Percentiles rank a stretch among this genome's conserved stretches.
These are phyloP conservation scores for Citrus inodora DNA, from an alignment of 345 rosid genomes.

Conservation along the genomic window DNA sequence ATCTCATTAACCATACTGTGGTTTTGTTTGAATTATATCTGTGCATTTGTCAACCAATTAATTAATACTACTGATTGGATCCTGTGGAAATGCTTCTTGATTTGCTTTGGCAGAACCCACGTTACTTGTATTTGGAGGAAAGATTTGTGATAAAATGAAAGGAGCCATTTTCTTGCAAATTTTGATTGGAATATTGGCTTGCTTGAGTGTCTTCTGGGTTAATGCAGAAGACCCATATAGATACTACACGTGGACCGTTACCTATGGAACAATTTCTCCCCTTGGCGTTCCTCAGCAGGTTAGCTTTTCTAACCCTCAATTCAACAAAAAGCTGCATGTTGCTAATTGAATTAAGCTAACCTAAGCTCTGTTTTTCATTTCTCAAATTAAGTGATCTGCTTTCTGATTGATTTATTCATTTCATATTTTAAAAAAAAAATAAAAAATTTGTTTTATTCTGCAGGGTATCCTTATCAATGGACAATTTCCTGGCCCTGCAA, in stretches of 20 bases:
- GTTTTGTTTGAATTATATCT: too few species aligned
- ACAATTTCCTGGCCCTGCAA: slow-evolving; percentile 83
- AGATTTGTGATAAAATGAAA: slow-evolving; percentile 26
- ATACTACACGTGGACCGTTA: slow-evolving; percentile 59
- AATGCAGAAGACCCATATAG: slow-evolving; percentile 58
- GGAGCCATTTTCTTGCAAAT: slow-evolving; percentile 20
- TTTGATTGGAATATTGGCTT: slow-evolving; percentile 31
- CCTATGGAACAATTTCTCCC: slow-evolving; percentile 59
- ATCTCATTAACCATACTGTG: background rate
- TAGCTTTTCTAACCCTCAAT: background rate
- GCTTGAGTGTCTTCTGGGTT: slow-evolving; percentile 25
- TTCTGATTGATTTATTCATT: background rate
- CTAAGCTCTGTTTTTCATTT: too few species aligned
- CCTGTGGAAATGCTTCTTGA: background rate
- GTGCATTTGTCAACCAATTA: background rate
- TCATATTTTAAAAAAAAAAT: background rate
- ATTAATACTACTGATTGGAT: background rate
- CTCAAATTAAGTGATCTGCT: too few species aligned
- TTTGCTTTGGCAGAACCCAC: slow-evolving; percentile 11
- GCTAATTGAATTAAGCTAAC: too few species aligned
- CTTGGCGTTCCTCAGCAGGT: slow-evolving; percentile 44
- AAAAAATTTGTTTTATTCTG: background rate
- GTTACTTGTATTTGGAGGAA: background rate
- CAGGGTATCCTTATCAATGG: slow-evolving; percentile 84
- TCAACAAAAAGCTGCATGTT: background rate